Percentiles rank a stretch among this genome's conserved stretches.
Conservation (phyloP, 768 basidiomycete genomes). For the Collybiopsis luxurians region DNA sequence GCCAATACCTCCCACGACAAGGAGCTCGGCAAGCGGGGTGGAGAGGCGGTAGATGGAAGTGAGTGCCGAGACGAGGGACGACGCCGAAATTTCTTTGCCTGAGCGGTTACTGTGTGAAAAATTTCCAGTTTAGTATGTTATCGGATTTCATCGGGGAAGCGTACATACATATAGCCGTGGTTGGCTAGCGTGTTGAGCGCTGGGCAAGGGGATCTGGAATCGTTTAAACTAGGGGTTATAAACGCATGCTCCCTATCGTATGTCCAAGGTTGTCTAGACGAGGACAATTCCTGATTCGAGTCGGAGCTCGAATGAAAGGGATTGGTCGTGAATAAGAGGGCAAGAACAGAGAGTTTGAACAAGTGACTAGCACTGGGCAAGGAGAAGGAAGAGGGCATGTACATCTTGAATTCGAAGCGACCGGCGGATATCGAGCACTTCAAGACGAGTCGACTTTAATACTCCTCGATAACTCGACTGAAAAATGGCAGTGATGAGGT, state of each 20-base stretch:
- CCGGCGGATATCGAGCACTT: too few species aligned
- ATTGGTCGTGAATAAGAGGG: too few species aligned
- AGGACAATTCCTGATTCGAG: too few species aligned
- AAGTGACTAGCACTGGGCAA: too few species aligned
- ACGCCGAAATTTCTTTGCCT: constrained; percentile 1
- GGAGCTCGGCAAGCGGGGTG: neutral
- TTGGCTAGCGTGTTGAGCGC: constrained; percentile 6
- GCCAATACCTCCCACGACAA: constrained; percentile 20
- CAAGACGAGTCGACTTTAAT: too few species aligned
- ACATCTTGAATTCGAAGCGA: too few species aligned
- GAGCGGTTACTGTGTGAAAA: constrained; percentile 3
- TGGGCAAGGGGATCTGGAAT: constrained; percentile 4
- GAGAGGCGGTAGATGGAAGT: constrained; percentile 4
- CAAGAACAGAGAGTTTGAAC: too few species aligned
- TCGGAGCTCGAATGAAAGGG: too few species aligned
- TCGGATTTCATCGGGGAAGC: neutral
- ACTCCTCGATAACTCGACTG: too few species aligned
- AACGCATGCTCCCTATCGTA: neutral
- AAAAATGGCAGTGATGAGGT: too few species aligned
- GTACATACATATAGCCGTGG: constrained; percentile 3
- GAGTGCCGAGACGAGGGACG: neutral
- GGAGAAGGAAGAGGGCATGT: too few species aligned
- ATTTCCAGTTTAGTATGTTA: neutral
- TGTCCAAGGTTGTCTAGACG: neutral
- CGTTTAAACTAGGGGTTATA: neutral